Evolutionary conservation across 192 early-diverging fungal species (phyloP).

Genomic region (Chytriomyces sp.): DNA sequence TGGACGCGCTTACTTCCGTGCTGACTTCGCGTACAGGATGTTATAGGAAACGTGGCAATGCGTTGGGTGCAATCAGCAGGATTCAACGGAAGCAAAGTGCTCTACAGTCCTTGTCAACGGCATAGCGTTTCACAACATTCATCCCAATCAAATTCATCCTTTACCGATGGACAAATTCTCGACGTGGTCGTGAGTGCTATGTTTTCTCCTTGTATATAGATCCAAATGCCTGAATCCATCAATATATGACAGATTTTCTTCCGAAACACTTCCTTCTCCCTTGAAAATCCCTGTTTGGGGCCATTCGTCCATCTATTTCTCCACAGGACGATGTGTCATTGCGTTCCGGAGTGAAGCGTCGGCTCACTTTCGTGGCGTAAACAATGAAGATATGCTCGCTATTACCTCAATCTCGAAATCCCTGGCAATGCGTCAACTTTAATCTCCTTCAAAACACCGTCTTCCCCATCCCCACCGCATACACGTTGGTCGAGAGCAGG

Average conservation of each 20-base stretch:
- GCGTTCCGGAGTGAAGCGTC: slow-evolving; percentile 2
- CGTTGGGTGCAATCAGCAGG: slow-evolving; percentile 7
- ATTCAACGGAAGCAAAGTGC: slow-evolving; percentile 23
- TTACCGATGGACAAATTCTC: background rate
- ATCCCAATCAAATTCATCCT: background rate
- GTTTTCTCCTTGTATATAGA: background rate
- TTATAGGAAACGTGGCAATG: slow-evolving; percentile 38
- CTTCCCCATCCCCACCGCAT: background rate
- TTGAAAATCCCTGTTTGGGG: slow-evolving; percentile 21
- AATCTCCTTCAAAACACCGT: background rate
- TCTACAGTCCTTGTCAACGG: slow-evolving; percentile 22
- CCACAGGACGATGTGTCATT: slow-evolving; percentile 4
- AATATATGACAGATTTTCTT: background rate
- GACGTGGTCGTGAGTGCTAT: slow-evolving; percentile 28
- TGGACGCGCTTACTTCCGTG: slow-evolving; percentile 60
- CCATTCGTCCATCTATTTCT: background rate
- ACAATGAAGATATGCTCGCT: background rate
- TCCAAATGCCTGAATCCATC: background rate
- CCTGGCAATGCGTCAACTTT: too few relatives aligned
- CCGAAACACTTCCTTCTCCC: background rate
- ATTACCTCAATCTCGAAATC: background rate
- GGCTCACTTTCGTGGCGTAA: slow-evolving; percentile 16
- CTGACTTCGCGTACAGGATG: slow-evolving; percentile 43
- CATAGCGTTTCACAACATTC: background rate
- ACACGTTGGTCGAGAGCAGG: background rate